Conservation (phyloP, 2,329 filamentous ascomycete species). For the Neopestalotiopsis rosae region DNA sequence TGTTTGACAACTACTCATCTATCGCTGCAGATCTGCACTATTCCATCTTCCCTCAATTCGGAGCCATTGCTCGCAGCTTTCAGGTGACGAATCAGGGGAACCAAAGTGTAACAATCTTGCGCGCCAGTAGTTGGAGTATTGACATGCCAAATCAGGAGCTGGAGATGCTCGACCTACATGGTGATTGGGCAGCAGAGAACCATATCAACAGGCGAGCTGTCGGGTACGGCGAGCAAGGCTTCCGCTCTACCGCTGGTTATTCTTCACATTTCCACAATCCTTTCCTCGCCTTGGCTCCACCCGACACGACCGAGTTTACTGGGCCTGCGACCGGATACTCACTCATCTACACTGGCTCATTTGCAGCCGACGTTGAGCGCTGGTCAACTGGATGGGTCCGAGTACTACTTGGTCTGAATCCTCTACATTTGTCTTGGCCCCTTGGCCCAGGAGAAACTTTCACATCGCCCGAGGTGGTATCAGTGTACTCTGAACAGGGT, state of each 20-base stretch:
- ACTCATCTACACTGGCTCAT: constrained; percentile 68
- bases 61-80: constrained; percentile 66
- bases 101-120: constrained; percentile 56
- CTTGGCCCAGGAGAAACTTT: constrained; percentile 61
- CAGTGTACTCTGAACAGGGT: constrained; percentile 63
- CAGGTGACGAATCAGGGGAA: constrained; percentile 64
- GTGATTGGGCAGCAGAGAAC: constrained; percentile 68
- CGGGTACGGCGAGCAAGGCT: constrained; percentile 59
- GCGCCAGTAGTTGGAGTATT: constrained; percentile 64
- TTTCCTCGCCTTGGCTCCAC: constrained; percentile 62
- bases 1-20: constrained; percentile 64
- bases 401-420: constrained; percentile 65
- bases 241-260: constrained; percentile 61
- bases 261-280: constrained; percentile 70
- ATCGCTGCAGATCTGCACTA: constrained; percentile 65
- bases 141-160: constrained; percentile 65
- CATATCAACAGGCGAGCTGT: constrained; percentile 59
- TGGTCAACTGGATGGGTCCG: constrained; percentile 66
- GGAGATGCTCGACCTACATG: constrained; percentile 66
- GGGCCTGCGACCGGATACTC: constrained; percentile 71
- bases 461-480: constrained; percentile 66
- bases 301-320: constrained; percentile 62
- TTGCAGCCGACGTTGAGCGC: constrained; percentile 65
- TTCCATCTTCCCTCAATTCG: constrained; percentile 66
- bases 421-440: constrained; percentile 63